Base-by-base conservation (phyloP, 345 rosid genomes). In the Erysimum cheiranthoides region DNA sequence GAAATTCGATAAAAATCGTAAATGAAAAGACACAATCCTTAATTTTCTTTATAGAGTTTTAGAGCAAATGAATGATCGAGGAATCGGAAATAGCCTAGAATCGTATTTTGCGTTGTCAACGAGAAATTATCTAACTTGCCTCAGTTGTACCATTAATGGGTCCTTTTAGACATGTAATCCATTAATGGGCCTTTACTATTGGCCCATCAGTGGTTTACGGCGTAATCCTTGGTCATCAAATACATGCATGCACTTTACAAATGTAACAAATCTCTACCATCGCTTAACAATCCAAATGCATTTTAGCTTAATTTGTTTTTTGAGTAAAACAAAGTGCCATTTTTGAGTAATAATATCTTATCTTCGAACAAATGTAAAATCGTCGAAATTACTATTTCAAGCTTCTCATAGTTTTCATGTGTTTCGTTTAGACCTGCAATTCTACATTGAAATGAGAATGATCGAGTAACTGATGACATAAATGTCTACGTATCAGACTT, bases 101-200 rank as follows among this genome's bases (percentile, higher is more conserved):
- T 31, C 57, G 66, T 34, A 0, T 7, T 46, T 58, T 57, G 7
- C 36, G 25, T 36, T 27, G 68, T 49, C 75, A 68, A 30, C 42
- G 52, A 54, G 42, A 68, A 34, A 18, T 21, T 0, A 21, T 21
- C 1, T 21, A 21, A 21, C 25, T 21, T 34, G 36, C 36, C 36
- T 34, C 6, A 34, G 36, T 34, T 34, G 5, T 34, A 4, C 13
- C 46, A 12, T 43, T 45, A 12, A 61, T 61, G 75, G 61, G 40
- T 51, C 28, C 6, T 61, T 17, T 21, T 21, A 21, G 25, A 21
- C 25, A 21, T 1, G 25, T 21, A 21, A 21, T 1, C 25, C 10
- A 54, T 14, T 30, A 12, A 61, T 61, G 75, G 61, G 40, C 61
- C 28, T 10, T 61, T 17, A 38, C 8, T 12, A 0, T 35, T 59